Base-by-base conservation (phyloP, 306 rosid species). In the Ochetophila trinervis region DNA sequence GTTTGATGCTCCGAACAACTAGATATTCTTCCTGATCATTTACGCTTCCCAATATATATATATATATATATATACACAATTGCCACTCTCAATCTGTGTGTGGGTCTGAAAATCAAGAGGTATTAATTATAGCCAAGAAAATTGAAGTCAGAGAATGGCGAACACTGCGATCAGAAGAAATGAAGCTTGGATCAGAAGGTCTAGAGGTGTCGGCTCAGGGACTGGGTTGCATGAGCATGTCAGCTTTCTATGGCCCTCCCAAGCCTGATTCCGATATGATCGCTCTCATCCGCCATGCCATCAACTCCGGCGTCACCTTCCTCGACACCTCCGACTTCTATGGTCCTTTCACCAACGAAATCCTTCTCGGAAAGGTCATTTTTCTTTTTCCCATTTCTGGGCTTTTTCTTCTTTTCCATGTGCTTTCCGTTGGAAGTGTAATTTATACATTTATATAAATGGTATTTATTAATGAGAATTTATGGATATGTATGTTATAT, bases 141-240 rank as follows among this genome's bases (percentile, higher is more conserved):
- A 11, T 3, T 21, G 22, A 5, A 52, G 22, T 17, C 4, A 16
- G 35, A 8, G 45, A 58, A 83, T 86, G 91, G 79, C 79, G 35
- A 66, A 59, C n/a, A 42, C 80, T 86, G 15, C n/a, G n/a, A n/a
- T n/a, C n/a, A 71, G 72, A 10, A 80, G 85, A 50, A n/a, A 86
- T 86, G 67, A 83, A 83, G 72, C 66, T 86, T 10, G 91, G 88
- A 0, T 78, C 83, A 7, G 70, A 86, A 37, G 91, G 91, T 10
- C 24, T 80, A 12, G 84, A 80, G 44, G 86, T 86, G 11, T 86
- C 91, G 0, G 47, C 59, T 0, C 85, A 84, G 27, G 92, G 89
- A 52, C 85, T 79, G 4, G 89, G 92, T 0, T 87, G 95, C 58
- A 77, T 83, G 91, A 68, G 80, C 5, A 87, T 90, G 96, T 81